Evolutionary conservation across 192 early-diverging fungal species (phyloP), one percentile per base, ranked within the genome.

Genomic region (Podila epicladia): DNA sequence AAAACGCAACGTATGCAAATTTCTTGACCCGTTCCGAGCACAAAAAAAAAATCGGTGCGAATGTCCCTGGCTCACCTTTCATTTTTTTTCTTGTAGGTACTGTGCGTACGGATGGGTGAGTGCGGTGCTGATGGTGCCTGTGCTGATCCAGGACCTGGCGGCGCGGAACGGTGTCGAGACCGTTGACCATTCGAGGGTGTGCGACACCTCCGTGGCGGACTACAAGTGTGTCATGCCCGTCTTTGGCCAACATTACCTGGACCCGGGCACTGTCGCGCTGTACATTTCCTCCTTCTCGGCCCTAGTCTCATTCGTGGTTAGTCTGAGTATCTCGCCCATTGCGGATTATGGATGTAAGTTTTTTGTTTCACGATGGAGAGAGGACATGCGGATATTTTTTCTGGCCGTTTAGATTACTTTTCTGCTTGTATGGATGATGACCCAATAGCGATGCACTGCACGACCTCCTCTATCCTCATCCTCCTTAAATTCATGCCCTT

Each of bases 231-330:
- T 80, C 8, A 80, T 69, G 67, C 65, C 24, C 57, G 51, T 80
- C 19, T 80, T 73, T 69, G 77, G 77, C 13, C 33, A 65, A n/a
- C 55, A 65, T 26, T 80, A 73, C 28, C 65, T 80, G 37, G 77
- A 80, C 58, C 77, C 77, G 1, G 77, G 77, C 9, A 70, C 77
- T 15, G 69, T 79, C 12, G 72, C 85, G 9, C 65, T 86, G 31
- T 84, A 82, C 62, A 64, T 85, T 0, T 74, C 77, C 0, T 71
- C 75, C 61, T 69, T 86, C 22, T 77, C 78, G 28, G 79, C 75
- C 15, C 41, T 84, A 11, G 45, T 86, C 11, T 82, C 83, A n/a
- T 83, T 84, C 24, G 28, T 86, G 20, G 60, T 84, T 1, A 84
- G 72, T 60, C 55, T 84, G 12, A 73, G 75, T 24, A 64, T 86